These are phyloP conservation scores for Coemansia sp. DNA, from an alignment of 192 early-diverging fungal genomes.

Conservation along the genomic window DNA sequence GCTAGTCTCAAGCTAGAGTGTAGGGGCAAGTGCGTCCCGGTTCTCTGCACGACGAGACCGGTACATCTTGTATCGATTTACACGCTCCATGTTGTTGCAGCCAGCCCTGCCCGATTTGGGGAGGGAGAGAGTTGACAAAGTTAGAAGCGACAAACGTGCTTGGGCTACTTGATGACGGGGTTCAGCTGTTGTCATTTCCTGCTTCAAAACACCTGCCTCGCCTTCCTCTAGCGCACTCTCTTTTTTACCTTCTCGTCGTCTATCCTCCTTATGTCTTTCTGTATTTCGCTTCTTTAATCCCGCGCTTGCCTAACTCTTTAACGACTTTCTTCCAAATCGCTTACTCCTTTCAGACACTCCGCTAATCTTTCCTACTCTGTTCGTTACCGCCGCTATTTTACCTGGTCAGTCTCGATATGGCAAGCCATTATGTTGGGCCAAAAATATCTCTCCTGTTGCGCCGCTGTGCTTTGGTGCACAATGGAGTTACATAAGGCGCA, in stretches of 20 bases:
- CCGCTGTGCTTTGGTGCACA: neutral
- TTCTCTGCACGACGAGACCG: neutral
- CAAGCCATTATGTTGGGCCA: neutral
- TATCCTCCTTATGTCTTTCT: neutral
- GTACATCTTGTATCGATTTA: slow-evolving; percentile 1
- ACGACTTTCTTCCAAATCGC: neutral
- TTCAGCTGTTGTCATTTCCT: neutral
- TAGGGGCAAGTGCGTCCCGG: neutral
- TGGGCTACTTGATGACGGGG: neutral
- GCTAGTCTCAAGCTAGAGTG: neutral
- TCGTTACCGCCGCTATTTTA: neutral
- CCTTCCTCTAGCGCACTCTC: neutral
- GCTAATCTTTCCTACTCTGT: neutral
- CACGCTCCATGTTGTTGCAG: neutral
- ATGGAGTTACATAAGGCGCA: slow-evolving; percentile 3
- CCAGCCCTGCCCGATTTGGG: neutral
- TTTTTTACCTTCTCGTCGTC: neutral
- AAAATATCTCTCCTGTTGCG: neutral
- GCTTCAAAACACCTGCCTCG: neutral
- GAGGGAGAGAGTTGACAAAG: slow-evolving; percentile 6
- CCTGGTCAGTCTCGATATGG: neutral
- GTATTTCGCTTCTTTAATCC: neutral
- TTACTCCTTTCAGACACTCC: neutral
- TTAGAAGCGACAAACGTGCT: slow-evolving; percentile 1
- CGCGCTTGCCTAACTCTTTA: neutral